Evolutionary conservation across 2,329 filamentous ascomycete species (phyloP), one percentile per base, ranked within the genome.

Genomic region (Plectosphaerella cucumerina): DNA sequence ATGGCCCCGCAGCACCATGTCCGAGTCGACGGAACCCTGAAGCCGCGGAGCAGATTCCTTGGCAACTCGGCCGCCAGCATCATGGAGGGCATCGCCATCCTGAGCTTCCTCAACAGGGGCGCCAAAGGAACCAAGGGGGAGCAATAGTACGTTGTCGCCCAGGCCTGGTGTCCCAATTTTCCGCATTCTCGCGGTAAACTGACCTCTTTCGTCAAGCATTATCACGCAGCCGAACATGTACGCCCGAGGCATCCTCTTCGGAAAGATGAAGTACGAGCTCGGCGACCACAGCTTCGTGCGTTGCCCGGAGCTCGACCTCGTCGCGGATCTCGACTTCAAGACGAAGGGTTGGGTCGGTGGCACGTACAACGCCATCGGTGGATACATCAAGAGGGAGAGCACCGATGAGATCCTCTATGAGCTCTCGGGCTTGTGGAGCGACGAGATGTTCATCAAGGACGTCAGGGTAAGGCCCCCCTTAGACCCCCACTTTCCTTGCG

Each of bases 161-260:
- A 12, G 35, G 17, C 15, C 35, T n/a, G n/a, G n/a, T n/a, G n/a
- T n/a, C 18, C 34, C 34, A 17, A 3, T n/a, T 42, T 2, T 37
- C 26, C 11, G n/a, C n/a, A n/a, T n/a, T 34, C 46, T 42, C 42
- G 37, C 39, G 9, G 4, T 11, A 44, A 48, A 44, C 58, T 62
- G 34, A 63, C 51, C 14, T 22, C 12, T 18, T 31, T 52, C 50
- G 35, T 42, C 8, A 59, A 95, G 90, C 70, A 89, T 95, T 63
- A 72, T 97, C 48, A 97, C 94, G 5, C 94, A 99, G 65, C 94
- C 94, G 17, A 99, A 99, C 74, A 99, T 99, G 91, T 99, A 99
- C 68, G 94, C 93, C 20, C 84, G 94, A 55, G 93, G 94, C 34
- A 97, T 99, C 53, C 77, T 99, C 9, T 97, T 99, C 63, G 94